A percentile compares a stretch with the other conserved stretches of the same genome.
Conservation (phyloP, 257 asterid species). For the Nicotiana otophora region DNA sequence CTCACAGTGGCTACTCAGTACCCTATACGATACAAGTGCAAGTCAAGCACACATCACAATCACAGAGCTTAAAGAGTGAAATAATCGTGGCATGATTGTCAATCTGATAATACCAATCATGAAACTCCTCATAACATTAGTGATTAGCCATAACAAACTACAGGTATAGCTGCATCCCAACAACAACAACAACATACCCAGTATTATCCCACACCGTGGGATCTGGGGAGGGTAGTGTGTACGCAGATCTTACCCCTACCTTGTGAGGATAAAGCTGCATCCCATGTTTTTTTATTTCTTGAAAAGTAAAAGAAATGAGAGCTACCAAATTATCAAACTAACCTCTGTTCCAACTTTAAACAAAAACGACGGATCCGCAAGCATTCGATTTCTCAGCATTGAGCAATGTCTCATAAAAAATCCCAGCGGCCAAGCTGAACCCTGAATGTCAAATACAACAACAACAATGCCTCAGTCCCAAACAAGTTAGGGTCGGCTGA, state of each 20-base stretch:
- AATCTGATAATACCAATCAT: not conserved
- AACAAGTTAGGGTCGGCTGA: too few relatives aligned
- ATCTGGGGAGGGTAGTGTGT: too few relatives aligned
- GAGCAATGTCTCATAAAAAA: constrained; percentile 72
- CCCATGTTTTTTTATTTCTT: not conserved
- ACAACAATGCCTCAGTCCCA: too few relatives aligned
- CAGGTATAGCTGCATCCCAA: too few relatives aligned
- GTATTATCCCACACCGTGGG: too few relatives aligned
- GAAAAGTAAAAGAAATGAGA: not conserved
- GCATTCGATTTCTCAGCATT: constrained; percentile 86
- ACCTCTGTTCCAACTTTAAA: constrained; percentile 98
- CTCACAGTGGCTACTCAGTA: not conserved
- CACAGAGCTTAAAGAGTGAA: not conserved
- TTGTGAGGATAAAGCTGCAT: not conserved
- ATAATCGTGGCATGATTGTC: not conserved
- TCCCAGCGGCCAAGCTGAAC: constrained; percentile 73
- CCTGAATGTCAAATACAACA: constrained; percentile 36
- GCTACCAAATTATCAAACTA: constrained; percentile 16
- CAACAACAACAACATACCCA: too few relatives aligned
- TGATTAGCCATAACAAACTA: too few relatives aligned
- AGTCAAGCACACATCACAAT: not conserved
- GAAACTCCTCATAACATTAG: too few relatives aligned
- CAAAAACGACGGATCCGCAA: constrained; percentile 90
- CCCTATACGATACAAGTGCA: not conserved
- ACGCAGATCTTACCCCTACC: too few relatives aligned